phyloP scores from a whole-genome alignment of 768 basidiomycete genomes.

The Calocera cornea region DNA sequence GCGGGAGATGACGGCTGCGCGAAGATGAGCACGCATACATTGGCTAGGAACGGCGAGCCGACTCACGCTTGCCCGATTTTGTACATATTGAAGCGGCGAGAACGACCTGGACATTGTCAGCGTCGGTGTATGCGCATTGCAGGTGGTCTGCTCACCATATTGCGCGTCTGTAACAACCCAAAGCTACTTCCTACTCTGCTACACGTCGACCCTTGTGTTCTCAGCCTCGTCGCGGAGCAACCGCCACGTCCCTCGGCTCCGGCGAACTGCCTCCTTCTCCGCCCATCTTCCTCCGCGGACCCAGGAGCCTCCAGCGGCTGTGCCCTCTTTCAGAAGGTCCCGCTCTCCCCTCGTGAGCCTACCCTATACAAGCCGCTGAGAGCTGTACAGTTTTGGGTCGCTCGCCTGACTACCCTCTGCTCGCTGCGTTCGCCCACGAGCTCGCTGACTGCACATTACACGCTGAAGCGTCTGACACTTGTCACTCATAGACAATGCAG shows the following conservation, averaged over 20 bases:
- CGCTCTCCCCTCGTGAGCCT: background rate
- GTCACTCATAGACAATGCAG: constrained; percentile 31
- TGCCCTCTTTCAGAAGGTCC: background rate
- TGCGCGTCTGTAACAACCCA: background rate
- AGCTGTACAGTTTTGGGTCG: background rate
- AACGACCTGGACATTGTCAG: constrained; percentile 49
- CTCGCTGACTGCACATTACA: background rate
- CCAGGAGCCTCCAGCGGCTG: background rate
- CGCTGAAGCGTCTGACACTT: background rate
- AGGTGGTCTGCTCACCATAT: background rate
- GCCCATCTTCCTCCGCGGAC: background rate
- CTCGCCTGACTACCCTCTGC: background rate
- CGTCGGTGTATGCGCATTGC: background rate
- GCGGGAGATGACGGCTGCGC: constrained; percentile 83
- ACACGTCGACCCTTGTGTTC: background rate
- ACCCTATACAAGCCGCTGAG: background rate
- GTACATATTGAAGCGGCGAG: constrained; percentile 91
- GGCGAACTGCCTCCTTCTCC: background rate
- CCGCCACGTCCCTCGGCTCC: background rate
- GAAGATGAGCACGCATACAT: background rate
- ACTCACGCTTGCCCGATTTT: constrained; percentile 78
- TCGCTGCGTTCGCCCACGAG: background rate
- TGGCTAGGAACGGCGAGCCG: constrained; percentile 1
- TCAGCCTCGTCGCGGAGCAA: background rate
- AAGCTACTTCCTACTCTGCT: background rate